Base-by-base conservation (phyloP, 768 basidiomycete genomes). In the Tricholoma terreum region DNA sequence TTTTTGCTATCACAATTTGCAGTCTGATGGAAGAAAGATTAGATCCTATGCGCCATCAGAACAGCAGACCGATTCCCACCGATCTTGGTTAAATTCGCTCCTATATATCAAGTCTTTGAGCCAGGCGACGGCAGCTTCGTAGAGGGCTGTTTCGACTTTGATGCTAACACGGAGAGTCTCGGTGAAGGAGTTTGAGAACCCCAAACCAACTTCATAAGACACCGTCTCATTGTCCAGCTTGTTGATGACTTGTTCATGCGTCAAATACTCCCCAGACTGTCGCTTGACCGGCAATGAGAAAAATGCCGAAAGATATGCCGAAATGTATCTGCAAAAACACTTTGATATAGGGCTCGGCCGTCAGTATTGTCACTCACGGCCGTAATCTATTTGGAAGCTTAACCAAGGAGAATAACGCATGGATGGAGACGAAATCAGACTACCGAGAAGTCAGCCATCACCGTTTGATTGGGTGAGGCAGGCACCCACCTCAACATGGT, bases 371-470 rank as follows among this genome's bases (percentile, higher is more conserved):
- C 14, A 67, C 85, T 74, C 71, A 89, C 85, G 92, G 89, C 64
- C 89, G 85, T 49, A 98, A 82, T 21, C 82, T 78, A 58, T 86
- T 71, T 0, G 94, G 87, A 5, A 98, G 71, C 36, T 81, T 81
- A 17, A 80, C 79, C 12, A 96, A 74, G 7, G 94, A 94, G 64
- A 97, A 84, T 58, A 86, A 82, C 7, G 85, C 89, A 61, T 89
- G 81, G 30, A 98, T 74, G 15, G 85, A 83, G 56, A 98, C 85
- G 69, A 99, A 98, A 65, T 96, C 93, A 7, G 96, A 98, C 91
- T 97, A 60, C 48, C 35, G 36, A 60, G 57, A 27, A 50, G 33
- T 49, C 14, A 38, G 58, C 46, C 50, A 52, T n/a, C 38, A 55
- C 15, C 60, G 6, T 22, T 30, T 30, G 11, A 42, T 57, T 38